Evolutionary conservation across 129 eudicot genomes (phyloP).

Genomic region (Flaveria trinervia): DNA sequence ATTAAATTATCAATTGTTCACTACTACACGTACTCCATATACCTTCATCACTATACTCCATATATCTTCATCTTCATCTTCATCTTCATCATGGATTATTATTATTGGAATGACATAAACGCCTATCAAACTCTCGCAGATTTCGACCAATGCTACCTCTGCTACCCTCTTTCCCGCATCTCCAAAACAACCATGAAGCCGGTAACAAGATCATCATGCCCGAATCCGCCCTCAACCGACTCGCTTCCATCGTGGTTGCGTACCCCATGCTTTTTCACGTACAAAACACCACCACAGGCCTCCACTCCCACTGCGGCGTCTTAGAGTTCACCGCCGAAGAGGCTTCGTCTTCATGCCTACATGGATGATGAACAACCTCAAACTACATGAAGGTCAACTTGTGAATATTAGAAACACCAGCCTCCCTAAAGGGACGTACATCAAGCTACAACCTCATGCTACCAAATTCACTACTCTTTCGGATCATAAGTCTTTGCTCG

Average conservation of each 20-base stretch:
- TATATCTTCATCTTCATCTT: too few relatives aligned
- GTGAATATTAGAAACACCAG: background rate
- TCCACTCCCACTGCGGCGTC: slow-evolving; percentile 9
- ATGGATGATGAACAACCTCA: slow-evolving; percentile 21
- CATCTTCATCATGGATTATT: background rate
- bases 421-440: slow-evolving; percentile 28
- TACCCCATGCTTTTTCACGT: slow-evolving; percentile 9
- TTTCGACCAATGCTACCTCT: background rate
- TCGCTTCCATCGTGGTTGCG: background rate
- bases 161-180: slow-evolving; percentile 7
- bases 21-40: background rate
- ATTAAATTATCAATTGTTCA: background rate
- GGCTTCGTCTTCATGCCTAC: background rate
- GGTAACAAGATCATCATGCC: slow-evolving; percentile 16
- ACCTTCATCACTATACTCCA: too few relatives aligned
- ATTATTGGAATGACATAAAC: background rate
- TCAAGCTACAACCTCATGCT: slow-evolving; percentile 43
- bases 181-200: background rate
- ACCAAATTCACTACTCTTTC: slow-evolving; percentile 20
- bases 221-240: slow-evolving; percentile 1
- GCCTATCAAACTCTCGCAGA: background rate
- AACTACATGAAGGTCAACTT: background rate
- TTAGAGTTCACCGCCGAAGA: slow-evolving; percentile 3
- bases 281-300: background rate
- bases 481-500: slow-evolving; percentile 23